Evolutionary conservation across 2,329 filamentous ascomycete genomes (phyloP).

Genomic region (Hirsutella minnesotensis): DNA sequence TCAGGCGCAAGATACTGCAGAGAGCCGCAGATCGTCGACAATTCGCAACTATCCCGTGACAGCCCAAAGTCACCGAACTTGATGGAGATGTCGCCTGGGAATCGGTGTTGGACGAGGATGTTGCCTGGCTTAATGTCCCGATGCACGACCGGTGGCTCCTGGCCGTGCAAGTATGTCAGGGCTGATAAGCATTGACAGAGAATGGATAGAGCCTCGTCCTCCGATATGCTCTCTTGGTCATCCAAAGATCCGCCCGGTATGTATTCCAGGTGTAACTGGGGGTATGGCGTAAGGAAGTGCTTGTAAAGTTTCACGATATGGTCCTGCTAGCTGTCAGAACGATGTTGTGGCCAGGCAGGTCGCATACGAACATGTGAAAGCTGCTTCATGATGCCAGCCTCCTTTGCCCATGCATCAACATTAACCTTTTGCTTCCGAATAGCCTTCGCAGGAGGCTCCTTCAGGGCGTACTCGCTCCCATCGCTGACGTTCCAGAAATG

Average conservation of each 20-base stretch:
- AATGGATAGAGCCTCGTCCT: slow-evolving; percentile 5
- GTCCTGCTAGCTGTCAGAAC: slow-evolving; percentile 3
- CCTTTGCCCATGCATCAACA: slow-evolving; percentile 7
- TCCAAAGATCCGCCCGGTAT: slow-evolving; percentile 4
- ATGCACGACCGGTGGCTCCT: slow-evolving; percentile 53
- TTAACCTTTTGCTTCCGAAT: not conserved
- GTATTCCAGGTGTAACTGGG: slow-evolving; percentile 7
- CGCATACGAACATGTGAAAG: slow-evolving; percentile 9
- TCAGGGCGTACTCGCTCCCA: slow-evolving; percentile 10
- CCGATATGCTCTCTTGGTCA: slow-evolving; percentile 1
- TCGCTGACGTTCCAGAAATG: slow-evolving; percentile 12
- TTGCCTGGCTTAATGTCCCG: slow-evolving; percentile 92
- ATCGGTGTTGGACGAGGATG: slow-evolving; percentile 57
- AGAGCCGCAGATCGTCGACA: slow-evolving; percentile 79
- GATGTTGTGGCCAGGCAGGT: not conserved
- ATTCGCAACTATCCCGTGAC: slow-evolving; percentile 86
- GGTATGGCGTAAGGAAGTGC: not conserved
- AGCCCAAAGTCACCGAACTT: slow-evolving; percentile 89
- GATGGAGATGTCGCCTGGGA: slow-evolving; percentile 64
- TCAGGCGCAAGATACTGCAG: slow-evolving; percentile 85
- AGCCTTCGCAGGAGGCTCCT: slow-evolving; percentile 6
- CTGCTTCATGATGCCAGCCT: slow-evolving; percentile 11
- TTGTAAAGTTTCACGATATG: slow-evolving; percentile 6
- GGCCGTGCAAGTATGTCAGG: slow-evolving; percentile 8
- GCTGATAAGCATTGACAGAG: slow-evolving; percentile 7